Base-by-base conservation (phyloP, 805 yeast genomes). In the Metschnikowia kofuensis region DNA sequence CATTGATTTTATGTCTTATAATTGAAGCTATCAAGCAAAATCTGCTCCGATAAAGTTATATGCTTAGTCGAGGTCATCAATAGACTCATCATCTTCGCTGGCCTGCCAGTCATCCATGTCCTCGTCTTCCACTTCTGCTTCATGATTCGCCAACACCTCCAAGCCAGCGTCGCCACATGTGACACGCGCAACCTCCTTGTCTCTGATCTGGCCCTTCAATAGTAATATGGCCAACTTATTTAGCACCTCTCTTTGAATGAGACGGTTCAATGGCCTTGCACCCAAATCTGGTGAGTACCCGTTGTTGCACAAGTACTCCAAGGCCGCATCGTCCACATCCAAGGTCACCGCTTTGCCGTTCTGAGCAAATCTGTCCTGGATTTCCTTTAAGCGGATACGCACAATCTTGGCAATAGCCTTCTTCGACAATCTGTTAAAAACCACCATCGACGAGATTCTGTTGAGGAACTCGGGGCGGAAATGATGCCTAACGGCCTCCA, bases 381-480 rank as follows among this genome's bases (percentile, higher is more conserved):
- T 86, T 67, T 94, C 99, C 49, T 74, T 67, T 56, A 94, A 72
- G 63, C 99, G 80, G 55, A 94, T 84, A 51, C 82, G 83, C 40
- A 94, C 97, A 62, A 94, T 94, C 82, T 88, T 89, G 58, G 89
- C 80, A 56, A 94, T 94, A 1, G 97, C 96, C 67, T 86, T 85
- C 76, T 84, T 86, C 14, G 97, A 88, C 56, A 94, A 78, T 59
- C 96, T 82, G 78, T 94, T 94, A 80, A 94, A 94, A 21, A 94
- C 86, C 30, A 92, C 89, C 58, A 89, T 91, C 7, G 96, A 88
- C 1, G 96, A 85, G 55, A 94, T 92, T 76, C 99, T 87, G 78
- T 94, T 94, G 61, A 94, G 77, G 75, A 94, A 94, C 70, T 94
- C 99, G 6, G 99, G 99, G 67, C 98, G 83, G 82, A 94, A 94